A percentile compares a stretch with the other conserved stretches of the same genome.
phyloP scores from a whole-genome alignment of 139 green algal genomes.

The Axilococcus clingmanii region DNA sequence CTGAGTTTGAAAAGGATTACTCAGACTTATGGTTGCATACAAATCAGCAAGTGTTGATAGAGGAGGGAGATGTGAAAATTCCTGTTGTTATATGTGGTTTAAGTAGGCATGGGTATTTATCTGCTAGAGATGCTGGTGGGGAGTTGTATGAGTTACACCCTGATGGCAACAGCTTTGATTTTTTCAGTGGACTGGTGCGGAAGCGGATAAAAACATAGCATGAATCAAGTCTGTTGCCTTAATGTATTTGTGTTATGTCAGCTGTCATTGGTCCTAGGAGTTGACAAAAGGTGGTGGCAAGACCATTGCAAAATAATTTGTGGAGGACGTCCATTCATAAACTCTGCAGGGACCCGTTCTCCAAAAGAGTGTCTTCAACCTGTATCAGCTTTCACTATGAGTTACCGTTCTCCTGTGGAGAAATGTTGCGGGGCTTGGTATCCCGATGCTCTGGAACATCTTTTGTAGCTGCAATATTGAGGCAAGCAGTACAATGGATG shows the following conservation, averaged over 20 bases:
- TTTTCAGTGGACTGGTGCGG: constrained; percentile 49
- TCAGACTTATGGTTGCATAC: constrained; percentile 69
- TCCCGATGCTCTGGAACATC: constrained; percentile 26
- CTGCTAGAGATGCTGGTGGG: constrained; percentile 45
- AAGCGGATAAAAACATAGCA: constrained; percentile 39
- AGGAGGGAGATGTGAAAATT: constrained; percentile 12
- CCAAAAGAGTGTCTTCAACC: too few species aligned
- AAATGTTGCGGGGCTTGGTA: constrained; percentile 80
- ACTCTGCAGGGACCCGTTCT: too few species aligned
- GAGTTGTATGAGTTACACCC: constrained; percentile 72
- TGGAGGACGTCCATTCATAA: too few species aligned
- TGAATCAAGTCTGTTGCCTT: too few species aligned
- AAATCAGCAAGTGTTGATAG: constrained; percentile 44
- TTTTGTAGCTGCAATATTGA: constrained; percentile 68
- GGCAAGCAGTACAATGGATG: constrained; percentile 68
- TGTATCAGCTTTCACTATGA: too few species aligned
- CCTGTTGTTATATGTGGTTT: constrained; percentile 46
- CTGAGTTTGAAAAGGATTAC: constrained; percentile 55
- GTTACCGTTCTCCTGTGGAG: too few species aligned
- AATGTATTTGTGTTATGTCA: too few species aligned
- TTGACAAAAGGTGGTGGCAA: too few species aligned
- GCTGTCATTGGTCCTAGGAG: too few species aligned
- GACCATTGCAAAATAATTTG: too few species aligned
- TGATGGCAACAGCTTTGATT: constrained; percentile 81
- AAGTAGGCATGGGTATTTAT: constrained; percentile 57